Percentiles rank a stretch among this genome's conserved stretches.
These are phyloP conservation scores for Triticum urartu DNA, from an alignment of 176 grass and related monocot species.

Conservation along the genomic window DNA sequence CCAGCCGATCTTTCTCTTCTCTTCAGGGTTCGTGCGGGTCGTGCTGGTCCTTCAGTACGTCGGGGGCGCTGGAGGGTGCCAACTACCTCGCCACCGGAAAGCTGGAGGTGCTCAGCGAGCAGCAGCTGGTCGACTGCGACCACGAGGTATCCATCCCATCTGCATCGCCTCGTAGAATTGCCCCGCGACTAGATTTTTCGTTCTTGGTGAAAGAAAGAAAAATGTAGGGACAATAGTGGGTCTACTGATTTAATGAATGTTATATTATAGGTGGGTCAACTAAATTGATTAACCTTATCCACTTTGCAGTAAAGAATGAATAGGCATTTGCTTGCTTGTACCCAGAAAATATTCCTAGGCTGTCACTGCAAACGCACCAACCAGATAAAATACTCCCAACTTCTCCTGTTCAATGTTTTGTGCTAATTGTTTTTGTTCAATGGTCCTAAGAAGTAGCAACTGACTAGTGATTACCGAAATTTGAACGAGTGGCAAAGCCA, in stretches of 20 bases:
- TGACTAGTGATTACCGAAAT: background rate
- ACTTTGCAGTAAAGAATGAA: background rate
- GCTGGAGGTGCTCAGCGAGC: conserved; percentile 77
- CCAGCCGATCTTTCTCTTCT: background rate
- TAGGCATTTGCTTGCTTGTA: background rate
- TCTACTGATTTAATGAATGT: background rate
- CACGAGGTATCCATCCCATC: conserved; percentile 54
- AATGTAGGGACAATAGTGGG: background rate
- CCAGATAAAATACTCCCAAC: background rate
- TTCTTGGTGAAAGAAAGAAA: background rate
- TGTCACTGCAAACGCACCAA: no score
- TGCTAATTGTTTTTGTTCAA: background rate
- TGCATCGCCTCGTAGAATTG: background rate
- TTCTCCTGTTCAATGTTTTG: background rate
- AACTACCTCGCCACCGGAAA: conserved; percentile 75
- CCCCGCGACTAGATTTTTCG: background rate
- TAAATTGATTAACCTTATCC: background rate
- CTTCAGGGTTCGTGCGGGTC: conserved; percentile 79
- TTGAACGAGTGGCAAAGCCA: background rate
- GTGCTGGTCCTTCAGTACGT: conserved; percentile 88
- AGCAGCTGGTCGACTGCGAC: conserved; percentile 89
- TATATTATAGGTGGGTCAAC: background rate
- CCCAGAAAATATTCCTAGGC: background rate
- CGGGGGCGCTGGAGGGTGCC: conserved; percentile 79
- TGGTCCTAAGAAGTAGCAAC: background rate